Conservation (phyloP, 208 protist species). For the Cochliopodium minus region DNA sequence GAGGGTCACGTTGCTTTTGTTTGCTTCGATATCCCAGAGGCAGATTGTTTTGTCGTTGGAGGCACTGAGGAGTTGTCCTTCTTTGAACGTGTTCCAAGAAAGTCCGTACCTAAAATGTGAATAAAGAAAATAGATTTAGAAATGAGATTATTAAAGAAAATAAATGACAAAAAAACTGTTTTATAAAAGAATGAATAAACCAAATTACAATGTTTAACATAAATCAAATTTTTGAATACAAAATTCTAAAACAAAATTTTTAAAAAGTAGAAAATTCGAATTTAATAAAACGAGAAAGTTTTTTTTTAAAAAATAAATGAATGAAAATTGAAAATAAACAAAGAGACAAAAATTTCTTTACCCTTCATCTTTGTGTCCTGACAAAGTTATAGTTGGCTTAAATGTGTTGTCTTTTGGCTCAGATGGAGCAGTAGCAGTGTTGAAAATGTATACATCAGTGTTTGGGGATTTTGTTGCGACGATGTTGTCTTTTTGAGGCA, state of each 20-base stretch:
- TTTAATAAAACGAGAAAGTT: too few species aligned
- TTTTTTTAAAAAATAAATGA: too few species aligned
- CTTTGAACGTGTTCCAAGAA: conserved; percentile 37
- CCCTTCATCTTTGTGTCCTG: conserved; percentile 52
- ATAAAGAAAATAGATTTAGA: neutral
- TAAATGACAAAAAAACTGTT: too few species aligned
- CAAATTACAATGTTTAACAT: too few species aligned
- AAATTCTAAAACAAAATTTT: too few species aligned
- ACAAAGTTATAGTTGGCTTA: conserved; percentile 39
- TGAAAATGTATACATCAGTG: conserved; percentile 55
- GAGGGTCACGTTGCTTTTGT: conserved; percentile 17
- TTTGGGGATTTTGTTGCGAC: conserved; percentile 62
- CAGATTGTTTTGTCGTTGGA: conserved; percentile 71
- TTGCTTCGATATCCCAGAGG: conserved; percentile 61
- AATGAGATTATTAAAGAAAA: conserved; percentile 14
- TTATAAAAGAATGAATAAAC: too few species aligned
- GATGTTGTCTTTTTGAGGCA: conserved; percentile 58
- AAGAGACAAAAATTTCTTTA: too few species aligned
- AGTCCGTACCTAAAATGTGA: conserved; percentile 40
- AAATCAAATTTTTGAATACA: too few species aligned
- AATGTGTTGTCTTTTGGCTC: conserved; percentile 30
- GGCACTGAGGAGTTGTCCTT: conserved; percentile 61
- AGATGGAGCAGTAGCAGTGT: conserved; percentile 46
- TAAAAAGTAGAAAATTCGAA: too few species aligned
- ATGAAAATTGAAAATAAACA: too few species aligned